phyloP scores from a whole-genome alignment of 768 basidiomycete species.

The Trametes cinnabarina region DNA sequence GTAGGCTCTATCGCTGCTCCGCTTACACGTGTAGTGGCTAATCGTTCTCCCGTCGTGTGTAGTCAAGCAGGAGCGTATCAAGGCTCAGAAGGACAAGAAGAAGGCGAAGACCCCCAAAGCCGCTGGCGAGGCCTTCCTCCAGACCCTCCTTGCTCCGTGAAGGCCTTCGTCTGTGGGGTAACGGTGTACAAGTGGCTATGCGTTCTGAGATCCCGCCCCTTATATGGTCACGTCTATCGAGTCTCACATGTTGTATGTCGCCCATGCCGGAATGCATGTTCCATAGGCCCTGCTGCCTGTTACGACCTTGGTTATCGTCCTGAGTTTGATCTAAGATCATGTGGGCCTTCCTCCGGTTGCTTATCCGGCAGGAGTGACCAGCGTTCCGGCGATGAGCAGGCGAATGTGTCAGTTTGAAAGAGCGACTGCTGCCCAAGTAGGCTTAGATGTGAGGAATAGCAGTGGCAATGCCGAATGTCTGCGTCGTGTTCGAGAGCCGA shows the following conservation, averaged over 20 bases:
- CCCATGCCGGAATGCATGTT: conserved; percentile 15
- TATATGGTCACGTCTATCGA: conserved; percentile 16
- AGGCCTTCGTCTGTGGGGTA: neutral
- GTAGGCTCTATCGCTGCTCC: conserved; percentile 35
- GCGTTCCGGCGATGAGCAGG: too few relatives aligned
- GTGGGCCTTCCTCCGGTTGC: too few relatives aligned
- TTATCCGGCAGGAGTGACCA: too few relatives aligned
- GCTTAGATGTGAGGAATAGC: neutral
- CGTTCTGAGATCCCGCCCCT: neutral
- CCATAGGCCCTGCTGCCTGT: conserved; percentile 6
- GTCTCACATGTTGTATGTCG: conserved; percentile 20
- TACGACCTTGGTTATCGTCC: neutral
- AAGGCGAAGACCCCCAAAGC: conserved; percentile 60
- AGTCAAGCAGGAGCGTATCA: conserved; percentile 81
- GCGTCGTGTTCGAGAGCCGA: neutral
- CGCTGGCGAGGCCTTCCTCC: conserved; percentile 82
- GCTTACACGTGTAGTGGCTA: neutral
- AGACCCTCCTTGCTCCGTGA: conserved; percentile 84
- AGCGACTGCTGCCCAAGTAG: neutral
- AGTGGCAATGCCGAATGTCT: neutral
- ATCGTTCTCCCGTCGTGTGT: neutral
- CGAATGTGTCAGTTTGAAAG: neutral
- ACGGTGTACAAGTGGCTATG: conserved; percentile 15
- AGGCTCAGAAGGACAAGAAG: conserved; percentile 56
- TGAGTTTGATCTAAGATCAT: neutral